These are phyloP conservation scores for Agaricus subrufescens DNA, from an alignment of 768 basidiomycete species.

Conservation along the genomic window DNA sequence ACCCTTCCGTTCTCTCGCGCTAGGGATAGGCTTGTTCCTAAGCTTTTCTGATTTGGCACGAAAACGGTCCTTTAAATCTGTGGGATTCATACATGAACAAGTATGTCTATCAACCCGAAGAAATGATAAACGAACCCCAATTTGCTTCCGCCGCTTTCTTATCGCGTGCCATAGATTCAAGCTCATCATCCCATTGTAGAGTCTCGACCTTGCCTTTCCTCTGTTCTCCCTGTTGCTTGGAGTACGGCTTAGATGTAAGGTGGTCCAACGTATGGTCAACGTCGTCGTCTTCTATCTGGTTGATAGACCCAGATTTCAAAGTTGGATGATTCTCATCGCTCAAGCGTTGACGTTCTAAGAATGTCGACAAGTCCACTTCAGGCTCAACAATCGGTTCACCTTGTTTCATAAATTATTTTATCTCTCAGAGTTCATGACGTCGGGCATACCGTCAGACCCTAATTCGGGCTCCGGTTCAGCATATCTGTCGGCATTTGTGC, in stretches of 20 bases:
- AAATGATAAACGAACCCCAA: constrained; percentile 44
- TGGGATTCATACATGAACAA: not conserved
- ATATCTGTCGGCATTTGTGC: constrained; percentile 72
- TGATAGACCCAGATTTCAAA: constrained; percentile 12
- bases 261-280: constrained; percentile 57
- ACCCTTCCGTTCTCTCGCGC: constrained; percentile 31
- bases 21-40: constrained; percentile 28
- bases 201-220: constrained; percentile 62
- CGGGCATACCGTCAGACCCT: constrained; percentile 59
- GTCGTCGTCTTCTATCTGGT: constrained; percentile 44
- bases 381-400: constrained; percentile 67
- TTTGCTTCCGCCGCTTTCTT: constrained; percentile 73
- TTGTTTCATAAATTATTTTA: constrained; percentile 15
- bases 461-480: constrained; percentile 64
- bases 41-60: constrained; percentile 49
- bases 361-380: constrained; percentile 65
- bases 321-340: constrained; percentile 30
- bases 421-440: not conserved
- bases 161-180: constrained; percentile 64
- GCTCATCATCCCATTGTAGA: constrained; percentile 63
- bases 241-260: constrained; percentile 31
- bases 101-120: not conserved
- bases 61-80: constrained; percentile 59
- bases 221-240: constrained; percentile 17
- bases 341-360: constrained; percentile 60